phyloP scores from a whole-genome alignment of 192 early-diverging fungal species.

The Backusella liffmaniae region DNA sequence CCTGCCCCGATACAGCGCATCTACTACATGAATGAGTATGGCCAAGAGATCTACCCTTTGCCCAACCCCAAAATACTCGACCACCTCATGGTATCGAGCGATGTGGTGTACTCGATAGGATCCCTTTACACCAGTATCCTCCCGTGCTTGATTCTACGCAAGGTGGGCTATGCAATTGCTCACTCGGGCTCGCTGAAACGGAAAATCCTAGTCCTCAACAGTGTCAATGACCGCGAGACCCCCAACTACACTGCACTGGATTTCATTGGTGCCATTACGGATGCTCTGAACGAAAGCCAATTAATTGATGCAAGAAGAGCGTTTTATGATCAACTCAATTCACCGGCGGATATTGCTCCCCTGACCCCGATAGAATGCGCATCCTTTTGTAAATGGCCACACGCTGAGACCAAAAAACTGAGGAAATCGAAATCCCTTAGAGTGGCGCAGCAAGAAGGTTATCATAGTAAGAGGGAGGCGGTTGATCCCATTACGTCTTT shows the following conservation, averaged over 20 bases:
- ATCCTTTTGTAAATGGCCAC: conserved; percentile 25
- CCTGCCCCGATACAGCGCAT: conserved; percentile 54
- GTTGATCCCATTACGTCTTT: background rate
- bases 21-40: conserved; percentile 70
- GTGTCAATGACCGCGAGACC: conserved; percentile 65
- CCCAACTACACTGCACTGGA: conserved; percentile 63
- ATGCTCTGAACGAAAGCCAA: conserved; percentile 55
- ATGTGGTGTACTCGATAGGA: conserved; percentile 69
- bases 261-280: conserved; percentile 62
- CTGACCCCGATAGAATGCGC: background rate
- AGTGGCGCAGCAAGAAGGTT: background rate
- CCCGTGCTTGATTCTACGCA: conserved; percentile 65
- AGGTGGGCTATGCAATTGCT: conserved; percentile 59
- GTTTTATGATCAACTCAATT: conserved; percentile 14
- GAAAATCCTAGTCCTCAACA: conserved; percentile 69
- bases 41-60: conserved; percentile 63
- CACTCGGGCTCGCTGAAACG: conserved; percentile 45
- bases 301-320: conserved; percentile 30
- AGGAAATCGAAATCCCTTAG: background rate
- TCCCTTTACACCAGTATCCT: conserved; percentile 70
- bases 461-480: background rate
- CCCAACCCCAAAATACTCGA: conserved; percentile 58
- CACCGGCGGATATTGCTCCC: background rate
- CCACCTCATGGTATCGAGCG: conserved; percentile 45
- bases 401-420: background rate